Conservation (phyloP, 1,284 basidiomycete species). For the Crocinoboletus sp. region DNA sequence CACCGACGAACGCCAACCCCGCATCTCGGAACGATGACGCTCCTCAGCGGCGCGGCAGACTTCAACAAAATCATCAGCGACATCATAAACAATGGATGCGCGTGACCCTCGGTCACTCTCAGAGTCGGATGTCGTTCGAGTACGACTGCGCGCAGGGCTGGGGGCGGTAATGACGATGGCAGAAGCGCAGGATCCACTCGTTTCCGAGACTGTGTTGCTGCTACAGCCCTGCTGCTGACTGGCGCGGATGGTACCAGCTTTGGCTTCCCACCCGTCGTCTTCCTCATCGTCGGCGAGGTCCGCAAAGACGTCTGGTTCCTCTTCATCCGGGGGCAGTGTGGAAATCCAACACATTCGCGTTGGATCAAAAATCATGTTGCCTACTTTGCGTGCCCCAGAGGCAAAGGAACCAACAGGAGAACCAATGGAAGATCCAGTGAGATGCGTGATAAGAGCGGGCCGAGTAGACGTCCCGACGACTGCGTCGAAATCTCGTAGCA, state of each 20-base stretch:
- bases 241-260: conserved; percentile 75
- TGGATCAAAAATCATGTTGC: conserved; percentile 98
- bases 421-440: conserved; percentile 75
- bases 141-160: conserved; percentile 61
- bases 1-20: conserved; percentile 64
- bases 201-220: conserved; percentile 34
- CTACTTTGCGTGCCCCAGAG: conserved; percentile 79
- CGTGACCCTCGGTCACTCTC: conserved; percentile 72
- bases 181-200: conserved; percentile 35
- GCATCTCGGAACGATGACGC: conserved; percentile 77
- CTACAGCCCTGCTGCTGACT: conserved; percentile 41
- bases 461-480: conserved; percentile 78
- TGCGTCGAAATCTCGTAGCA: conserved; percentile 85
- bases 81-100: conserved; percentile 67
- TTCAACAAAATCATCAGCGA: conserved; percentile 67
- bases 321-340: conserved; percentile 78
- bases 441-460: conserved; percentile 93
- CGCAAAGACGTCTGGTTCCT: conserved; percentile 91
- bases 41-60: conserved; percentile 73
- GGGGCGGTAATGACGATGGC: conserved; percentile 39
- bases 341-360: conserved; percentile 92
- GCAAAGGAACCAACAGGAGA: conserved; percentile 77
- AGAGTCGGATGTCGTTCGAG: conserved; percentile 63
- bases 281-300: conserved; percentile 87
- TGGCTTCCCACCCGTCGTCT: conserved; percentile 61